Evolutionary conservation across 2,329 filamentous ascomycete genomes (phyloP), one percentile per base, ranked within the genome.

Genomic region (Capronia coronata): DNA sequence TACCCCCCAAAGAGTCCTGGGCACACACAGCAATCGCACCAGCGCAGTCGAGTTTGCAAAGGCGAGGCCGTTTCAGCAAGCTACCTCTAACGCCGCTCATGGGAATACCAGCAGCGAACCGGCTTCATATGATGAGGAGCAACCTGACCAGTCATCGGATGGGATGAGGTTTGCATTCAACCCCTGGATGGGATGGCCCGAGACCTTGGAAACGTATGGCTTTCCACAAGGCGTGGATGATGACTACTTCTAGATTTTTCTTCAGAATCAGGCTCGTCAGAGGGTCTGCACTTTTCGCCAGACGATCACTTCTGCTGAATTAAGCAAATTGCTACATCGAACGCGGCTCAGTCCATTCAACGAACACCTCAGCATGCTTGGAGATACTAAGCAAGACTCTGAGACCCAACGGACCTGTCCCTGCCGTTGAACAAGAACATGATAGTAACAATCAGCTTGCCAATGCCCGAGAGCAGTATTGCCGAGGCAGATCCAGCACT

Each of bases 381-480:
- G 34, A 18, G 7, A 19, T 16, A 8, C 16, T 37, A 37, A 3
- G 2, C 34, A 19, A 19, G 14, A 16, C 11, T 41, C 23, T 22
- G 25, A 16, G 35, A 21, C 40, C 40, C 19, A 22, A 22, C 38
- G 19, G 39, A 7, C 35, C 48, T 51, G 39, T 54, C 51, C 14
- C 27, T 41, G 25, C 40, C 37, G n/a, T 54, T 52, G 42, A 52
- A 48, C 22, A 55, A 22, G 38, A 52, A 55, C 52, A 51, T 49
- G 8, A 55, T n/a, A 5, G 50, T 54, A 10, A 56, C 54, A 3
- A 56, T 19, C 30, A 56, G 27, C 41, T 56, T 56, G 9, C 54
- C 54, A 16, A 48, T 34, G 8, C 40, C 54, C 10, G 50, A 53
- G 13, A 54, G 22, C 30, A 50, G 40, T 14, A 56, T 29, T 13